Evolutionary conservation across 2,329 filamentous ascomycete species (phyloP), one percentile per base, ranked within the genome.

Genomic region (Verticillium zaregamsianum): DNA sequence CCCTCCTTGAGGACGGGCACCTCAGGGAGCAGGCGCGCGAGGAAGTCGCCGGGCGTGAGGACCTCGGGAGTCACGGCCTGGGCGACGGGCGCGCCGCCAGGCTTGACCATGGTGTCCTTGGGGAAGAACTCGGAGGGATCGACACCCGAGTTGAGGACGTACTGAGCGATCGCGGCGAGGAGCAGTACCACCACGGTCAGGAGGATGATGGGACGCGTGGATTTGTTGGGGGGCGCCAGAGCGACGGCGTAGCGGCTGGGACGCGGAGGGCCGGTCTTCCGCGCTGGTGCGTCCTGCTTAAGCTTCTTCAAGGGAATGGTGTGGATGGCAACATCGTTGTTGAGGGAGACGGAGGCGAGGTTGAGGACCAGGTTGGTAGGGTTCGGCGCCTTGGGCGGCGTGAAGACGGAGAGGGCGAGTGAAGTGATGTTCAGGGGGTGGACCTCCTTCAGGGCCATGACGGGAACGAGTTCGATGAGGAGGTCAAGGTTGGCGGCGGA

Each of bases 311-410:
- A 82, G 0, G 91, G 88, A 65, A 97, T 87, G 45, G 86, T 90
- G 74, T 96, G 91, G 31, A 96, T 88, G 33, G 90, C 86, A 49
- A 93, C 86, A 0, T 88, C 91, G 72, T 93, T 93, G 63, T 87
- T 89, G 68, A 96, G 87, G 57, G 90, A 92, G 49, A 92, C 90
- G 56, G 90, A 93, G 33, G 91, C 93, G 3, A 97, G 84, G 68
- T 91, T 91, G 67, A 96, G 78, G 69, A 86, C 86, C 4, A 55
- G 63, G 70, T 58, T 74, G 75, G 57, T 69, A 66, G 15, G 70
- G 77, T 60, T 73, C 68, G 79, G 71, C 3, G 76, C 78, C 64
- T 82, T 78, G n/a, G 84, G 86, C 1, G 84, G 77, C 25, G 73
- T 71, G 71, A 88, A 89, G 61, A 76, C 76, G 3, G 85, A 87